These are phyloP conservation scores for Pyrenophora teres DNA, from an alignment of 2,329 filamentous ascomycete species.

Conservation along the genomic window DNA sequence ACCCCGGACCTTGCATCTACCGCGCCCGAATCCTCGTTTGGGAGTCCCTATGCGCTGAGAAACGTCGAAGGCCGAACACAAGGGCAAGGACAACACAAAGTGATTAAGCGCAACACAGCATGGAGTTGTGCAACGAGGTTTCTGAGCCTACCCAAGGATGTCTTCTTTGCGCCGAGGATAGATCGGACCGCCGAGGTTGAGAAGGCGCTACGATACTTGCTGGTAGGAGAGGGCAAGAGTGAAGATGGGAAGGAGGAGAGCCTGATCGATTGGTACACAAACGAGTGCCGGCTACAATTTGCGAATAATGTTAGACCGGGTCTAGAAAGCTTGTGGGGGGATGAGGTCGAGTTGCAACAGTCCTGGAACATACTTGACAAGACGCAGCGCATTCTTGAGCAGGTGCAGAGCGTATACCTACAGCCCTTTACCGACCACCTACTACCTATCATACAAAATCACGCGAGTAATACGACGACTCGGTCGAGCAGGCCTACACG, in stretches of 20 bases:
- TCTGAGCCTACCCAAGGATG: constrained; percentile 42
- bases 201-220: constrained; percentile 44
- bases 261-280: constrained; percentile 52
- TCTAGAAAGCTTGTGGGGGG: constrained; percentile 38
- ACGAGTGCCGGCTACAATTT: constrained; percentile 52
- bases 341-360: constrained; percentile 29
- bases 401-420: constrained; percentile 46
- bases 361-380: constrained; percentile 42
- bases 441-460: constrained; percentile 36
- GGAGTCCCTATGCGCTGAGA: constrained; percentile 38
- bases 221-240: constrained; percentile 41
- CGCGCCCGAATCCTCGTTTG: constrained; percentile 48
- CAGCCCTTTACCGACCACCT: constrained; percentile 44
- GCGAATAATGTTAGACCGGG: constrained; percentile 38
- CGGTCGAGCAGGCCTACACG: constrained; percentile 48
- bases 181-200: constrained; percentile 39
- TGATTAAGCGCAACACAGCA: constrained; percentile 46
- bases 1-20: constrained; percentile 52
- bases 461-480: constrained; percentile 30
- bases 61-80: constrained; percentile 43
- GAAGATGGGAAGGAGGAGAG: constrained; percentile 36
- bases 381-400: constrained; percentile 44
- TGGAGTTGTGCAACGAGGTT: constrained; percentile 55
- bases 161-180: constrained; percentile 22
- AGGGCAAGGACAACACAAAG: constrained; percentile 37